phyloP scores from a whole-genome alignment of 2,329 filamentous ascomycete genomes.

The Hypoxylon sp. region DNA sequence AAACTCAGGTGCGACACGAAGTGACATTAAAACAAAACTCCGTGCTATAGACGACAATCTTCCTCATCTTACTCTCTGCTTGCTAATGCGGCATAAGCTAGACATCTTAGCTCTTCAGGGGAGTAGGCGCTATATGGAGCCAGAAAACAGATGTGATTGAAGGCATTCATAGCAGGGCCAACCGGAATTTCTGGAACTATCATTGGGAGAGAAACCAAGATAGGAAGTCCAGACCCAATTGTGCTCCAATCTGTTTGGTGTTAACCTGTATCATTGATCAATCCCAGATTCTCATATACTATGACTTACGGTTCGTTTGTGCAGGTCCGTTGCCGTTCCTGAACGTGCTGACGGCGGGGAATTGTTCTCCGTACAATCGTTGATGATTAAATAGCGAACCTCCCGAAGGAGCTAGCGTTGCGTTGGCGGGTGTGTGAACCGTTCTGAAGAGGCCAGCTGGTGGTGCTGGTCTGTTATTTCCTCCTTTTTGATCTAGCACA shows the following conservation, averaged over 20 bases:
- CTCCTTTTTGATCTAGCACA: background rate
- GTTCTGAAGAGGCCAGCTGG: background rate
- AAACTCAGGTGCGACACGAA: background rate
- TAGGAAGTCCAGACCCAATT: background rate
- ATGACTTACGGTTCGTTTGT: background rate
- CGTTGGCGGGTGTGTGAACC: background rate
- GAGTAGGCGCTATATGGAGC: slow-evolving; percentile 19
- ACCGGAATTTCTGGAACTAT: background rate
- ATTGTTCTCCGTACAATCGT: too few species aligned
- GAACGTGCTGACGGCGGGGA: background rate
- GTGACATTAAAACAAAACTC: background rate
- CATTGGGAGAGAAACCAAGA: background rate
- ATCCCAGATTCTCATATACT: background rate
- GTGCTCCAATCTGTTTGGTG: background rate
- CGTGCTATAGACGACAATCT: background rate
- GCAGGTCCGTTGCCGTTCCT: background rate
- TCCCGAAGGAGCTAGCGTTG: background rate
- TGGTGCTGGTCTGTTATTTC: background rate
- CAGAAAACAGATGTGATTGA: slow-evolving; percentile 13
- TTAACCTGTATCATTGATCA: background rate
- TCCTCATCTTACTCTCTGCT: background rate
- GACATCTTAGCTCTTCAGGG: slow-evolving; percentile 37
- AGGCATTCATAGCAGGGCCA: background rate
- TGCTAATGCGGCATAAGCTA: background rate
- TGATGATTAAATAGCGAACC: background rate